Conservation (phyloP, 1,284 basidiomycete genomes). For the Agroathelia rolfsii region DNA sequence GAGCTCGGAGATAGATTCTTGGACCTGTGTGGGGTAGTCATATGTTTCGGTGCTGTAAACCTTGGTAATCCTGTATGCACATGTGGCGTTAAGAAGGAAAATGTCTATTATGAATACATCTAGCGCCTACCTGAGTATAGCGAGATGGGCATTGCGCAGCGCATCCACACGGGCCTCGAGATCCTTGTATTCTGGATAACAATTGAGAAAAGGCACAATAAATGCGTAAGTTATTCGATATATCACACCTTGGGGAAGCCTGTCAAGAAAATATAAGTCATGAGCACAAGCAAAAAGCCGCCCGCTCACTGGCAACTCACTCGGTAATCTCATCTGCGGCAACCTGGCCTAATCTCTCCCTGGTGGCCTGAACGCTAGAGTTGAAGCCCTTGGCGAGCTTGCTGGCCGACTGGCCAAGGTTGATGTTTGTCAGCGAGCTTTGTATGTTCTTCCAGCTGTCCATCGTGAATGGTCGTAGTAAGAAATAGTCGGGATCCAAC, state of each 20-base stretch:
- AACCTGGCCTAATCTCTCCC: constrained; percentile 83
- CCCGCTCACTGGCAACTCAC: too few relatives aligned
- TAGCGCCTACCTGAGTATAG: constrained; percentile 73
- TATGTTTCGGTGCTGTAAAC: constrained; percentile 83
- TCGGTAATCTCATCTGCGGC: constrained; percentile 92
- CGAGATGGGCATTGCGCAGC: constrained; percentile 70
- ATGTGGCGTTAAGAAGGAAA: constrained; percentile 5
- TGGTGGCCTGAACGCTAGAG: constrained; percentile 83
- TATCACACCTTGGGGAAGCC: constrained; percentile 66
- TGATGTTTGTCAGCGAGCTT: constrained; percentile 47
- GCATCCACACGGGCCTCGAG: constrained; percentile 93
- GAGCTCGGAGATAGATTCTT: constrained; percentile 65
- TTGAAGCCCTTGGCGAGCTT: constrained; percentile 78
- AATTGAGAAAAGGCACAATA: constrained; percentile 13
- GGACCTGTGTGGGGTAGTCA: constrained; percentile 78
- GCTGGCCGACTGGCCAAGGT: constrained; percentile 59
- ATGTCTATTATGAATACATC: too few relatives aligned
- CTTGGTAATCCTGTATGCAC: constrained; percentile 60
- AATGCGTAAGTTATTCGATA: constrained; percentile 7
- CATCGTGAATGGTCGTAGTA: constrained; percentile 49
- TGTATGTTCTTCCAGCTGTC: constrained; percentile 68
- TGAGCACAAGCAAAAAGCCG: too few relatives aligned
- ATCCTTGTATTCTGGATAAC: constrained; percentile 80
- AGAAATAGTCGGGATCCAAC: too few relatives aligned
- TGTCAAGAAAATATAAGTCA: too few relatives aligned